These are phyloP conservation scores for Paradendryphiella salina DNA, from an alignment of 2,329 filamentous ascomycete genomes.

Conservation along the genomic window DNA sequence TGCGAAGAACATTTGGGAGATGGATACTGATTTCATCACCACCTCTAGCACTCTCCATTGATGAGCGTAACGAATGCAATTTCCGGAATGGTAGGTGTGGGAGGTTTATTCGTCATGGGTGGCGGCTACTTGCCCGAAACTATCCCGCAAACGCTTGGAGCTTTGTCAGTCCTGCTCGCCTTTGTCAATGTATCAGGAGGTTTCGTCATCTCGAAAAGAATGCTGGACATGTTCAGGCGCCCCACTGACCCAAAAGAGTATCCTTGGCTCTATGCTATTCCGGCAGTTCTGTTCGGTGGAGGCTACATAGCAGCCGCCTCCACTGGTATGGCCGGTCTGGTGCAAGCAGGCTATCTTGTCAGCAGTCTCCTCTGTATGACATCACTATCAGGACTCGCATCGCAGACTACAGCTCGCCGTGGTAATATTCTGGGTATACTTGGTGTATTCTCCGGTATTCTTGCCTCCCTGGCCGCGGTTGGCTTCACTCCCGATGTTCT, in stretches of 20 bases:
- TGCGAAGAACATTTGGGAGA: not conserved
- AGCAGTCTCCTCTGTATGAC: slow-evolving; percentile 80
- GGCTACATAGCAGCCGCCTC: slow-evolving; percentile 79
- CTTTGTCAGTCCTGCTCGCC: slow-evolving; percentile 77
- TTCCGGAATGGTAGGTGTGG: slow-evolving; percentile 84
- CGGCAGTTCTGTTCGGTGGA: slow-evolving; percentile 74
- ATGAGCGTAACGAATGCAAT: slow-evolving; percentile 96
- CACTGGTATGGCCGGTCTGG: slow-evolving; percentile 79
- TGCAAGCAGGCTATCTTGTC: slow-evolving; percentile 84
- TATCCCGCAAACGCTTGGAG: slow-evolving; percentile 75
- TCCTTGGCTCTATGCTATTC: slow-evolving; percentile 81
- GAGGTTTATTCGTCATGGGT: slow-evolving; percentile 85
- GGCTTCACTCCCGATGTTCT: slow-evolving; percentile 80
- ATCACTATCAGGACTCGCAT: slow-evolving; percentile 79
- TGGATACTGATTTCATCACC: not conserved
- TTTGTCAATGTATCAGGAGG: slow-evolving; percentile 89
- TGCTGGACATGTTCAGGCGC: slow-evolving; percentile 70
- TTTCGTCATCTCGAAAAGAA: slow-evolving; percentile 89
- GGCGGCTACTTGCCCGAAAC: slow-evolving; percentile 67
- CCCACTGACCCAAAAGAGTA: slow-evolving; percentile 87
- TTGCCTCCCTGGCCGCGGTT: slow-evolving; percentile 79
- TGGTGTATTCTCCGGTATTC: slow-evolving; percentile 78
- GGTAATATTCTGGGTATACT: slow-evolving; percentile 87
- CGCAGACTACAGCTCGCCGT: slow-evolving; percentile 78
- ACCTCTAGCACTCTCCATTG: slow-evolving; percentile 69